phyloP scores from a whole-genome alignment of 1,139 yeast species.

The Oligophagozyma castellii region DNA sequence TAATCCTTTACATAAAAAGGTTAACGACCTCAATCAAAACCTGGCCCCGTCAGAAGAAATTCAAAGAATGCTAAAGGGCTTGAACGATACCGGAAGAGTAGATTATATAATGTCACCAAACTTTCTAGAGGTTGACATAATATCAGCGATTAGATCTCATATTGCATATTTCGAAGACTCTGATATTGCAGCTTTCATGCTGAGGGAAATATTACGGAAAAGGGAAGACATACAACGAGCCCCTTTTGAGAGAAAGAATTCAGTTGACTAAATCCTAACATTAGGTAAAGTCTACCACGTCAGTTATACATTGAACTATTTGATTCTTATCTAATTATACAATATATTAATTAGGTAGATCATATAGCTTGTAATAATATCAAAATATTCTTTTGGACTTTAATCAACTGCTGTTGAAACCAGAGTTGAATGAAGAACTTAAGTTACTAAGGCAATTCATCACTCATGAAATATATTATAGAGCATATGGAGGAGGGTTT shows the following conservation, averaged over 20 bases:
- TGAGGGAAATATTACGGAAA: slow-evolving; percentile 34
- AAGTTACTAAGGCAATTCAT: too few species aligned
- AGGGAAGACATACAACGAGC: too few species aligned
- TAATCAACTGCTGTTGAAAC: too few species aligned
- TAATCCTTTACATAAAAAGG: slow-evolving; percentile 15
- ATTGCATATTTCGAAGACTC: slow-evolving; percentile 78
- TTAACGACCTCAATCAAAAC: slow-evolving; percentile 14
- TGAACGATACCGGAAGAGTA: slow-evolving; percentile 62
- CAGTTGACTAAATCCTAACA: too few species aligned
- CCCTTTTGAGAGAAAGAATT: too few species aligned
- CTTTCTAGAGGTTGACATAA: slow-evolving; percentile 60
- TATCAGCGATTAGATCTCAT: slow-evolving; percentile 78
- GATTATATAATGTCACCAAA: slow-evolving; percentile 77
- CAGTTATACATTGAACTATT: too few species aligned
- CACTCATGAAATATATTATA: slow-evolving; percentile 86
- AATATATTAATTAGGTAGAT: too few species aligned
- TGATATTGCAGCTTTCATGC: slow-evolving; percentile 68
- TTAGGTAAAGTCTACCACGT: too few species aligned
- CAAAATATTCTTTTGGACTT: too few species aligned
- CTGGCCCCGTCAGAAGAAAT: slow-evolving; percentile 16
- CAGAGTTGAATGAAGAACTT: too few species aligned
- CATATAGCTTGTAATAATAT: too few species aligned
- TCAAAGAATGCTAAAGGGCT: slow-evolving; percentile 24
- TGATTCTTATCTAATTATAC: too few species aligned
- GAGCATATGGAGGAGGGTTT: slow-evolving; percentile 98